Conservation (phyloP, 2,329 filamentous ascomycete species). For the Sporothrix sp. region DNA sequence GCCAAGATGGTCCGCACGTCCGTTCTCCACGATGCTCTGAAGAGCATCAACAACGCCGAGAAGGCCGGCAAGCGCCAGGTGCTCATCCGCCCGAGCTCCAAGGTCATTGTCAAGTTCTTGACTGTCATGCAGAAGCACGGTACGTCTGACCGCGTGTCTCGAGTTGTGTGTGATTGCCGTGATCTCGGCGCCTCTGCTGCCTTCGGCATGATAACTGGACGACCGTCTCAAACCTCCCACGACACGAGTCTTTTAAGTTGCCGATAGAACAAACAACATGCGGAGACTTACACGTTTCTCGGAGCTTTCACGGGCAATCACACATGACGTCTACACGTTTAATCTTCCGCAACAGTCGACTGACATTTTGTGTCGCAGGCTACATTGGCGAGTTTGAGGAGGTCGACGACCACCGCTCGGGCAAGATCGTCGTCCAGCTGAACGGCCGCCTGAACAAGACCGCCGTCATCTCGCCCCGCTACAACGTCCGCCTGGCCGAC, state of each 20-base stretch:
- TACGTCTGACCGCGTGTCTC: no score
- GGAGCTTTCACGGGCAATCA: constrained; percentile 33
- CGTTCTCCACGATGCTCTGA: constrained; percentile 98
- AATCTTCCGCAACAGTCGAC: constrained; percentile 77
- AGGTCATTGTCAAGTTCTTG: constrained; percentile 99
- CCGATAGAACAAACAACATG: constrained; percentile 76
- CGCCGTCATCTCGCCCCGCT: constrained; percentile 97
- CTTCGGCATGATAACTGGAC: constrained; percentile 99
- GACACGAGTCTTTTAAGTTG: constrained; percentile 99
- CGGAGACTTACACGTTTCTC: constrained; percentile 96
- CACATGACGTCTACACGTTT: constrained; percentile 79
- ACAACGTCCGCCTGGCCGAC: constrained; percentile 96
- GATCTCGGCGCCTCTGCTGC: constrained; percentile 17
- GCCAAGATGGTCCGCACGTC: constrained; percentile 98
- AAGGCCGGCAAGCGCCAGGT: constrained; percentile 99
- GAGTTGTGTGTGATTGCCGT: constrained; percentile 3
- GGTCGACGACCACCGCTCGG: constrained; percentile 97
- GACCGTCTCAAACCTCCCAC: constrained; percentile 72
- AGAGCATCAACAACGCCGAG: constrained; percentile 99
- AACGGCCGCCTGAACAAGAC: constrained; percentile 98
- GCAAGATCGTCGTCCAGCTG: constrained; percentile 99
- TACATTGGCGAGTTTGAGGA: constrained; percentile 99
- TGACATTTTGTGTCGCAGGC: constrained; percentile 52
- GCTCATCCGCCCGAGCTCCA: constrained; percentile 93
- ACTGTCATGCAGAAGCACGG: constrained; percentile 99